phyloP scores from a whole-genome alignment of 140 eudicot species.

The Bidens hawaiensis region DNA sequence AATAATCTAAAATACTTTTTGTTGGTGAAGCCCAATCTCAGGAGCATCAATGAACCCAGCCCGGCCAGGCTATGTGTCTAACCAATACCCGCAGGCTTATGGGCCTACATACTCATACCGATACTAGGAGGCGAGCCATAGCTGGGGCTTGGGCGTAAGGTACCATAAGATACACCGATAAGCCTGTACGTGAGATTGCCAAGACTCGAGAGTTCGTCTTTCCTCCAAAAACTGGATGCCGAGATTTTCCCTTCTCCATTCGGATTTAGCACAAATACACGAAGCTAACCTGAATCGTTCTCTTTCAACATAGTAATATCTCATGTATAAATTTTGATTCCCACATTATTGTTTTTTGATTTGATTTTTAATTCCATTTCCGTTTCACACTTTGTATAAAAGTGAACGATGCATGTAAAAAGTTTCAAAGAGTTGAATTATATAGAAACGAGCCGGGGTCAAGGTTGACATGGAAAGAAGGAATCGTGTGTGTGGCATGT shows the following conservation, averaged over 20 bases:
- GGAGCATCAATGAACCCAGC: slow-evolving; percentile 98
- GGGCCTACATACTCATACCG: slow-evolving; percentile 71
- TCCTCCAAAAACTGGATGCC: slow-evolving; percentile 17
- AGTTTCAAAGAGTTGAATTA: too few relatives aligned
- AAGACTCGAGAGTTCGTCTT: slow-evolving; percentile 48
- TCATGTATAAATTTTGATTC: background rate
- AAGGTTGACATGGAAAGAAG: background rate
- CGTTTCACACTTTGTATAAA: background rate
- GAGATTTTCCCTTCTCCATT: background rate
- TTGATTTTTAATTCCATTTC: background rate
- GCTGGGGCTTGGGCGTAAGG: slow-evolving; percentile 77
- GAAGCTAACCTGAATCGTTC: too few relatives aligned
- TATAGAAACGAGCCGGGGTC: background rate
- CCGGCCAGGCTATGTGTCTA: slow-evolving; percentile 78
- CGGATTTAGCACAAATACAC: background rate
- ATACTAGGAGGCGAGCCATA: slow-evolving; percentile 60
- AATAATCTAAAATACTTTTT: background rate
- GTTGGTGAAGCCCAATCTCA: slow-evolving; percentile 59
- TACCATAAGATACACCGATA: slow-evolving; percentile 56
- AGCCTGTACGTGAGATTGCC: slow-evolving; percentile 55
- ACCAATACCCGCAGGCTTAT: slow-evolving; percentile 44
- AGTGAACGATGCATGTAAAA: too few relatives aligned
- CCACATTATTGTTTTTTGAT: background rate
- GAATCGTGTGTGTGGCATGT: too few relatives aligned
- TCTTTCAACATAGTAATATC: background rate